Conservation (phyloP, 2,329 filamentous ascomycete species). For the Pseudocercospora fijiensis region DNA sequence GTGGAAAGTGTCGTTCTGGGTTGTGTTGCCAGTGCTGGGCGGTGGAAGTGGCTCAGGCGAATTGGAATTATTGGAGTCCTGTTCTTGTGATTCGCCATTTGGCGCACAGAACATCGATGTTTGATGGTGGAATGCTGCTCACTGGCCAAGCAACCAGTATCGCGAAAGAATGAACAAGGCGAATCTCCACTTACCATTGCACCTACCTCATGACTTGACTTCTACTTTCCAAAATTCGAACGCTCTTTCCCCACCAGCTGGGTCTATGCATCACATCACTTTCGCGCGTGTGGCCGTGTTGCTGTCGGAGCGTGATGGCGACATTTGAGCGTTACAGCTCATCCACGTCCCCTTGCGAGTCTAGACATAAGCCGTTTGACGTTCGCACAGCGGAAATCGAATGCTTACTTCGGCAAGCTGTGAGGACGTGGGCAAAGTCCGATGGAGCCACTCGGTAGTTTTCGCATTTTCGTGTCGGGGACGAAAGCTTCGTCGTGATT, state of each 20-base stretch:
- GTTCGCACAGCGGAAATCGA: neutral
- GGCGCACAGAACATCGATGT: conserved; percentile 2
- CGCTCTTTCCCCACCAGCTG: neutral
- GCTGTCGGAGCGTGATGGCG: neutral
- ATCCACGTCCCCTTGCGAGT: neutral
- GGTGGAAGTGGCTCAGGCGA: conserved; percentile 19
- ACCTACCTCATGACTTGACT: conserved; percentile 6
- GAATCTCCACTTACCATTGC: neutral
- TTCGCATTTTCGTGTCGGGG: neutral
- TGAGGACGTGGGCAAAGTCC: neutral
- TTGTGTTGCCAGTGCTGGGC: conserved; percentile 6
- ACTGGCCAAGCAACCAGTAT: conserved; percentile 18
- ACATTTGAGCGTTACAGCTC: neutral
- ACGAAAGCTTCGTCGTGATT: neutral
- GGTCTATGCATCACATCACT: neutral
- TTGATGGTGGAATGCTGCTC: conserved; percentile 17
- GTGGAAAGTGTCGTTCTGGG: conserved; percentile 11
- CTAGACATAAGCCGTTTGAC: neutral
- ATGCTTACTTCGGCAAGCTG: neutral
- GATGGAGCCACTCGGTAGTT: neutral
- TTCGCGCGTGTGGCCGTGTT: neutral
- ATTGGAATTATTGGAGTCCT: conserved; percentile 15
- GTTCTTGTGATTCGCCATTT: conserved; percentile 10
- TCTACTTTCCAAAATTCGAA: neutral
- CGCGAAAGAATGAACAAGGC: neutral